These are phyloP conservation scores for Chlamydomonas sphaeroides DNA, from an alignment of 139 green algal genomes.

Conservation along the genomic window DNA sequence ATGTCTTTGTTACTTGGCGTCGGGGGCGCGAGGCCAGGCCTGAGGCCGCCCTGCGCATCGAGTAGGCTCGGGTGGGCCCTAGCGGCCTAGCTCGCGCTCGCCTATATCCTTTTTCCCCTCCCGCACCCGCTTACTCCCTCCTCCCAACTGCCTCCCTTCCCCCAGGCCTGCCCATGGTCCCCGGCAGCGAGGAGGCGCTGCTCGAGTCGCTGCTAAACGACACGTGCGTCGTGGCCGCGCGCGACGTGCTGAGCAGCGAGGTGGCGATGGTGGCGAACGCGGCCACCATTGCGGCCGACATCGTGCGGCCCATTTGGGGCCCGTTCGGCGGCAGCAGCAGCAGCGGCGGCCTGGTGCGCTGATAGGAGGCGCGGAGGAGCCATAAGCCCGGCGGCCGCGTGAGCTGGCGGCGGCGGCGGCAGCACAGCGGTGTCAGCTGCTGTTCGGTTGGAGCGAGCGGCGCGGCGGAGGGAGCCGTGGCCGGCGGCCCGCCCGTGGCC, in stretches of 20 bases:
- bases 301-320: too few species aligned
- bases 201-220: slow-evolving; percentile 35
- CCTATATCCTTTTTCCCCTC: background rate
- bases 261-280: background rate
- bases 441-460: too few species aligned
- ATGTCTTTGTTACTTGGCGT: background rate
- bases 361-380: too few species aligned
- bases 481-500: too few species aligned
- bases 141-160: background rate
- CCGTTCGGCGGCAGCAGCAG: too few species aligned
- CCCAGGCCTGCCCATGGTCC: slow-evolving; percentile 38
- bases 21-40: too few species aligned
- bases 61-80: background rate
- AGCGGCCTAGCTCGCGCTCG: background rate
- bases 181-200: slow-evolving; percentile 23
- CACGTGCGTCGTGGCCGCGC: slow-evolving; percentile 52
- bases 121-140: background rate
- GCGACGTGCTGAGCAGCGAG: background rate
- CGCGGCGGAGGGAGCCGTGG: too few species aligned
- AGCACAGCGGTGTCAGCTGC: too few species aligned
- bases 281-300: too few species aligned
- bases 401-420: too few species aligned
- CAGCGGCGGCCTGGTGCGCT: too few species aligned
- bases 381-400: too few species aligned
- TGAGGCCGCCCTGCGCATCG: background rate